Conservation (phyloP, 2,329 filamentous ascomycete species). For the Cucurbitaria berberidis region DNA sequence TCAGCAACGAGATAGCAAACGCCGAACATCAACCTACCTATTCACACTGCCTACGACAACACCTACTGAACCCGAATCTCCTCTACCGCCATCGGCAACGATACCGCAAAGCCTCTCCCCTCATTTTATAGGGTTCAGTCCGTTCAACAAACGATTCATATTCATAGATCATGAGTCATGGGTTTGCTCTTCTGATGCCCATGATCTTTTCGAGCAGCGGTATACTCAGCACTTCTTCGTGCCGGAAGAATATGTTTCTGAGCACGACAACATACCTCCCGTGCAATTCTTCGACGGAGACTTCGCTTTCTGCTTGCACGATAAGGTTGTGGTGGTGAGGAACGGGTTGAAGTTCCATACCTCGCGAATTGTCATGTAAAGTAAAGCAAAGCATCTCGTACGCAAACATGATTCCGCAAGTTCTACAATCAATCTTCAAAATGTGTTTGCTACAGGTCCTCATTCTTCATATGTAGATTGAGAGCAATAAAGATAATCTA, state of each 20-base stretch:
- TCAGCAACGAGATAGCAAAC: background rate
- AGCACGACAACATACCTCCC: background rate
- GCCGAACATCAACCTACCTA: background rate
- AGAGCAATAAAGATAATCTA: no score
- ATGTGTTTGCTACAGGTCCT: no score
- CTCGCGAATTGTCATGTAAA: background rate
- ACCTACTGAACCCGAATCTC: background rate
- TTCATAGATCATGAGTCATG: background rate
- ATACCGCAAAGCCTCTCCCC: background rate
- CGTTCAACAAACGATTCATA: background rate
- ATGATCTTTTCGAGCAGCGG: background rate
- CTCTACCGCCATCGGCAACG: background rate
- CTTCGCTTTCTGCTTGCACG: conserved; percentile 2
- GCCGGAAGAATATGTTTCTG: background rate
- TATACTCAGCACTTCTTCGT: conserved; percentile 2
- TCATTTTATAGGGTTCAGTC: background rate
- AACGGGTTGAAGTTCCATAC: background rate
- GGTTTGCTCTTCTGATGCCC: background rate
- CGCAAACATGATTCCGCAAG: no score
- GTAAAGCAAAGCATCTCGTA: background rate
- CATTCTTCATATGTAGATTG: no score
- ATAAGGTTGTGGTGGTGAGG: conserved; percentile 1
- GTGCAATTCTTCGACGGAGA: background rate
- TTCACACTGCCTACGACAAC: background rate
- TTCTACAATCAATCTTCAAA: no score